A percentile compares a stretch with the other conserved stretches of the same genome.
phyloP scores from a whole-genome alignment of 805 yeast species.

The Metschnikowia peoriensis region DNA sequence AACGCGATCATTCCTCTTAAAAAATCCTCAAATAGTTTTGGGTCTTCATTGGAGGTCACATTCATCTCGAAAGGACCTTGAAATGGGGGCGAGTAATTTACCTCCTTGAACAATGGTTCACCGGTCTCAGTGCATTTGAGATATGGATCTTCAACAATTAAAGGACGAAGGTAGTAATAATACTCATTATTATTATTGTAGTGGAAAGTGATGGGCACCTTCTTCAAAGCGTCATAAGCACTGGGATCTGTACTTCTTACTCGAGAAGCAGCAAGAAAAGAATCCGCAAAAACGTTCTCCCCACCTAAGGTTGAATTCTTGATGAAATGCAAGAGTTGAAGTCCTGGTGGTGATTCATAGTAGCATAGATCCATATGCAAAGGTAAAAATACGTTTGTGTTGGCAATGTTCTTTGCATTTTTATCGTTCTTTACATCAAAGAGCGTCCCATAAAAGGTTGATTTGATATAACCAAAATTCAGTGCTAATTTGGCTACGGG shows the following conservation, averaged over 20 bases:
- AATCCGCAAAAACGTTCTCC: conserved; percentile 66
- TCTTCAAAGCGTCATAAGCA: conserved; percentile 60
- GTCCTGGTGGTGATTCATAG: conserved; percentile 79
- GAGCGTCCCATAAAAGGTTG: conserved; percentile 68
- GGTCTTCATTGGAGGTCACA: conserved; percentile 34
- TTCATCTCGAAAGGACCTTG: conserved; percentile 74
- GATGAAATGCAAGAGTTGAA: conserved; percentile 65
- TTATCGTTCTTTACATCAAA: conserved; percentile 59
- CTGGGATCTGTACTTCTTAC: conserved; percentile 56
- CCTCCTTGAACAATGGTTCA: conserved; percentile 44
- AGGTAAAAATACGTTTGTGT: conserved; percentile 62
- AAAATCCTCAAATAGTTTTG: conserved; percentile 50
- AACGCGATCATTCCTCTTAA: conserved; percentile 57
- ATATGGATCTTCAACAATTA: conserved; percentile 49
- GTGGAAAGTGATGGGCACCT: conserved; percentile 66
- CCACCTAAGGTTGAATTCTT: conserved; percentile 60
- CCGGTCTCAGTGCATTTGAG: conserved; percentile 31
- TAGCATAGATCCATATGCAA: conserved; percentile 76
- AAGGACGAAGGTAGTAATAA: conserved; percentile 61
- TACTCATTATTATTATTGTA: conserved; percentile 60
- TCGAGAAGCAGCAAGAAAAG: conserved; percentile 59
- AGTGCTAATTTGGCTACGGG: conserved; percentile 42
- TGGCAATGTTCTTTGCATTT: conserved; percentile 65
- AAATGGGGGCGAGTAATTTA: conserved; percentile 79
- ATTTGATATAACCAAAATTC: conserved; percentile 64